Evolutionary conservation across 179 eudicot species (phyloP), one percentile per base, ranked within the genome.

Genomic region (Patellifolia procumbens): DNA sequence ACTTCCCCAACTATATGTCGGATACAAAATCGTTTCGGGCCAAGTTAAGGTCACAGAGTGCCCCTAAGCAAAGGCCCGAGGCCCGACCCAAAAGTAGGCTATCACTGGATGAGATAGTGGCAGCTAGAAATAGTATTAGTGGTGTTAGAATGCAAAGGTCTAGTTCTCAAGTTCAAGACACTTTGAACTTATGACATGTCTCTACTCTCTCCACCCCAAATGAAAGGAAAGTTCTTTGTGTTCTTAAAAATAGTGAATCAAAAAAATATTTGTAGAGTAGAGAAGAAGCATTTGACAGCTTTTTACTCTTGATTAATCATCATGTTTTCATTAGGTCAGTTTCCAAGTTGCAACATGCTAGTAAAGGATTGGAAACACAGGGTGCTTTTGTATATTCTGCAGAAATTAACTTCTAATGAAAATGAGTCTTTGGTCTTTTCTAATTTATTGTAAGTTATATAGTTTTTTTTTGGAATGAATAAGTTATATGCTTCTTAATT

Each of bases 51-150:
- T 92, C 98, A 2, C 90, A 91, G 7, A 94, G 98, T 53, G 97
- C 95, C 2, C 98, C 98, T 6, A 94, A 84, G 73, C 95, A 94
- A 55, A 82, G 98, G 79, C 93, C 93, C 2, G 97, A 87, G 64
- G 81, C 69, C 9, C 76, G 81, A 32, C 71, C 88, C 2, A 92
- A 86, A 80, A 94, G 85, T 81, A 81, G 86, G 79, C 56, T 92
- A 0, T 84, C 97, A 9, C 86, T 94, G 78, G 82, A 83, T 68
- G 97, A 94, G 32, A 76, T 94, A 12, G 83, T 94, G 97, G 95
- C 92, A 0, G 87, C 97, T 32, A 85, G 97, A 81, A 86, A 70
- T 68, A 94, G 97, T 53, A 84, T 94, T 37, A 92, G 93, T 68
- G 86, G 93, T 61, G 94, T 87, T 74, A 85, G 85, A 67, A 94